phyloP scores from a whole-genome alignment of 176 grass and related monocot genomes.

The Paspalum notatum region DNA sequence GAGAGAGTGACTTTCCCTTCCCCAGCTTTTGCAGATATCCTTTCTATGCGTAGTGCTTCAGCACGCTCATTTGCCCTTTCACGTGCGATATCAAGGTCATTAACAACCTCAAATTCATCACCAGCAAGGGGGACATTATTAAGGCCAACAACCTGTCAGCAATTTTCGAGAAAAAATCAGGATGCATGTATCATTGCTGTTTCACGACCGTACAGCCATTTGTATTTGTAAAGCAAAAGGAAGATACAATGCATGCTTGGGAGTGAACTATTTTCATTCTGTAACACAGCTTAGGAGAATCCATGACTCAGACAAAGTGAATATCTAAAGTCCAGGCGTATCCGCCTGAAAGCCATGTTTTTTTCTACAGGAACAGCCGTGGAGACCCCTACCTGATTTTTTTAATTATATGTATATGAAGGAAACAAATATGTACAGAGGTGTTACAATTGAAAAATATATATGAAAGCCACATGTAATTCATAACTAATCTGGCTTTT shows the following conservation, averaged over 20 bases:
- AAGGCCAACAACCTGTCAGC: constrained; percentile 80
- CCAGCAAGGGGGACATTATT: constrained; percentile 87
- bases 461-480: not conserved
- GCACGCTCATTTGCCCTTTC: constrained; percentile 65
- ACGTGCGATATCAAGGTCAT: constrained; percentile 65
- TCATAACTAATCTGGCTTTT: not conserved
- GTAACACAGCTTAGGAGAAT: constrained; percentile 3
- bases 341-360: not conserved
- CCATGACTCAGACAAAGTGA: not conserved
- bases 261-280: constrained; percentile 5
- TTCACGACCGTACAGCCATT: not conserved
- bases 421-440: not conserved
- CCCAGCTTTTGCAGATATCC: constrained; percentile 84
- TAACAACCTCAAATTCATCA: constrained; percentile 86
- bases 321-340: constrained; percentile 8
- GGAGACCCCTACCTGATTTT: not conserved
- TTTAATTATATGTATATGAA: not conserved
- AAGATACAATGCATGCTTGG: constrained; percentile 2
- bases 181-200: constrained; percentile 11
- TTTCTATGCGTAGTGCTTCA: constrained; percentile 57
- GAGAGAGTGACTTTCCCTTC: constrained; percentile 89
- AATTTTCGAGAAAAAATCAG: constrained; percentile 16
- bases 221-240: constrained; percentile 16
- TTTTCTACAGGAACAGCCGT: not conserved
- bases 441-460: not conserved